Conservation (phyloP, 108 stramenopile genomes). For the Cyclotella baltica region DNA sequence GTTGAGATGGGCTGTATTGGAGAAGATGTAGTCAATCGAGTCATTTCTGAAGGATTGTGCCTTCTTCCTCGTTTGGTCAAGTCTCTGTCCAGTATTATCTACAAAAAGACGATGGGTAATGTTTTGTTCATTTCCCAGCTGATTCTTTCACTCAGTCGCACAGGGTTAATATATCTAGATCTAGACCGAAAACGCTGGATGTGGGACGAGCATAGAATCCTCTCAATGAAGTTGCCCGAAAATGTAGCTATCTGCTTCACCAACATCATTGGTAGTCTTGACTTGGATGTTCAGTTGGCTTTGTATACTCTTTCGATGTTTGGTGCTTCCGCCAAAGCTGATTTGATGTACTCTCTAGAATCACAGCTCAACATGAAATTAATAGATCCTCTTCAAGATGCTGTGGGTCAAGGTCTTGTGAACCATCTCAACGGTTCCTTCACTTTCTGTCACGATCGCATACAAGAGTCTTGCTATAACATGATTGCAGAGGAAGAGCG, state of each 20-base stretch:
- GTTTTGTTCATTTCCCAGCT: conserved; percentile 27
- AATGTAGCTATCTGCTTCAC: conserved; percentile 15
- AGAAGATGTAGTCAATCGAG: conserved; percentile 21
- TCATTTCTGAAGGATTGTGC: conserved; percentile 24
- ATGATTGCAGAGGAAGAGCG: conserved; percentile 13
- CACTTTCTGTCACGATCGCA: conserved; percentile 21
- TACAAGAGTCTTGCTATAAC: conserved; percentile 34
- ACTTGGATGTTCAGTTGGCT: conserved; percentile 11
- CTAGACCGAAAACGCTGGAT: conserved; percentile 6
- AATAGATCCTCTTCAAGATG: neutral
- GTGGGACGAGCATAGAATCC: conserved; percentile 9
- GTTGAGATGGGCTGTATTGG: conserved; percentile 15
- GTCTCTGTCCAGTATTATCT: conserved; percentile 18
- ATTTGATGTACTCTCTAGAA: conserved; percentile 4
- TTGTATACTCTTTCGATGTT: conserved; percentile 11
- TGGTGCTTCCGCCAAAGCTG: neutral
- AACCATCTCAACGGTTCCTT: conserved; percentile 10
- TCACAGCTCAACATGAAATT: neutral
- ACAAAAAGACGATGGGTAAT: conserved; percentile 37
- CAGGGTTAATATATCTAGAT: conserved; percentile 4
- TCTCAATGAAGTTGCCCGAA: conserved; percentile 17
- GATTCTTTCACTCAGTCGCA: neutral
- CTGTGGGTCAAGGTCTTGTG: conserved; percentile 21
- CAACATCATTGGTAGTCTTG: conserved; percentile 6
- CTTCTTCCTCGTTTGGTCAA: conserved; percentile 18